These are phyloP conservation scores for Trichocladium antarcticum DNA, from an alignment of 495 filamentous ascomycete genomes.

Conservation along the genomic window DNA sequence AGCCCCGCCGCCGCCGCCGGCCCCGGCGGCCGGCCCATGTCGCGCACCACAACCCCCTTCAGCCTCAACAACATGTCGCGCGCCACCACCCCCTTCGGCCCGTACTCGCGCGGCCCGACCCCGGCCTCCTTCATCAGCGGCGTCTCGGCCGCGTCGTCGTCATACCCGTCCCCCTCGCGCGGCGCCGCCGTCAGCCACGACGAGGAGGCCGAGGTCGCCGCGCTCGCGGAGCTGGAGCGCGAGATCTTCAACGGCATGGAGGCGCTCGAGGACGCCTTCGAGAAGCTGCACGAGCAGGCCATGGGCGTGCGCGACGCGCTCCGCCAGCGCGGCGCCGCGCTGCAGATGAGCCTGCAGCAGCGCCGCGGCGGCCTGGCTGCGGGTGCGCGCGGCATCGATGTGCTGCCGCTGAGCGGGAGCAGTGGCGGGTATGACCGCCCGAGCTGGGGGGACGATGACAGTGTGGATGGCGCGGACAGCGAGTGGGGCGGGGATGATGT, in stretches of 20 bases:
- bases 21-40: conserved; percentile 15
- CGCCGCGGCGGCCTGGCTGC: conserved; percentile 39
- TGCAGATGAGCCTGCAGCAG: conserved; percentile 66
- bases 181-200: conserved; percentile 61
- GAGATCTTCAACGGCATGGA: conserved; percentile 94
- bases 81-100: conserved; percentile 23
- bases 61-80: conserved; percentile 25
- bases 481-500: conserved; percentile 59
- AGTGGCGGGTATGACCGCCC: conserved; percentile 33
- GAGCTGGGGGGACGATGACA: conserved; percentile 38
- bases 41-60: conserved; percentile 28
- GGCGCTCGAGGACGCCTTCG: conserved; percentile 87
- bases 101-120: conserved; percentile 33
- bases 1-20: conserved; percentile 24
- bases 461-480: conserved; percentile 43
- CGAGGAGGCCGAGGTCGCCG: conserved; percentile 86
- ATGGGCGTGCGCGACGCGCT: conserved; percentile 70
- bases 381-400: conserved; percentile 27
- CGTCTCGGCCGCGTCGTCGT: conserved; percentile 27
- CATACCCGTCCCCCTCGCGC: conserved; percentile 19
- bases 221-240: conserved; percentile 79
- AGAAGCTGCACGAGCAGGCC: conserved; percentile 75
- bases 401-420: conserved; percentile 33
- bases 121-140: conserved; percentile 40
- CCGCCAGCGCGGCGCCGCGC: conserved; percentile 65